Evolutionary conservation across 768 basidiomycete species (phyloP).

Genomic region (Cyclocybe aegerita): DNA sequence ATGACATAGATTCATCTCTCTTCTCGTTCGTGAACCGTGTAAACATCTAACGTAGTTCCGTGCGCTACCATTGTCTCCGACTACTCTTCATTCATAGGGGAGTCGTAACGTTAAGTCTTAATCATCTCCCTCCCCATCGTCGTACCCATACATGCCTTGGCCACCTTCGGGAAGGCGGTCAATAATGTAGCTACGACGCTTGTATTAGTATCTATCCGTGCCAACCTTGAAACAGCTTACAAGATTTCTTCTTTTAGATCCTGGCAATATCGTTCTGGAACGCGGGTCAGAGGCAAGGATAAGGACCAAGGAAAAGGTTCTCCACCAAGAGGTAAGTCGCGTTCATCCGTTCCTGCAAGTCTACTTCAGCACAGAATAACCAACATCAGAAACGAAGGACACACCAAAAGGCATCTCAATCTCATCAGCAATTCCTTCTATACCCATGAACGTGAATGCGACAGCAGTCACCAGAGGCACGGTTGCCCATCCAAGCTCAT

Average conservation of each 20-base stretch:
- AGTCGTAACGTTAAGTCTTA: constrained; percentile 23
- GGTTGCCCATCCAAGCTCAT: constrained; percentile 80
- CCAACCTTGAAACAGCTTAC: constrained; percentile 39
- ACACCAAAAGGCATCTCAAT: constrained; percentile 94
- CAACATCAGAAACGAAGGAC: constrained; percentile 14
- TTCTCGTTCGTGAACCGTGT: background rate
- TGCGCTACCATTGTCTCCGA: background rate
- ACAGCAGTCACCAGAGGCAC: constrained; percentile 85
- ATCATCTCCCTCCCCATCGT: constrained; percentile 83
- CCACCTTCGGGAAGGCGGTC: constrained; percentile 73
- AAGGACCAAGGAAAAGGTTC: constrained; percentile 10
- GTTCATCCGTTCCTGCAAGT: constrained; percentile 51
- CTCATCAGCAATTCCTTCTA: constrained; percentile 94
- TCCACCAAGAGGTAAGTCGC: constrained; percentile 75
- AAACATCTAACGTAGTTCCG: too few species aligned
- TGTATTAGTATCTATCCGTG: constrained; percentile 8
- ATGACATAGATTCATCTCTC: background rate
- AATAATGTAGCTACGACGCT: constrained; percentile 59
- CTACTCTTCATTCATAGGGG: background rate
- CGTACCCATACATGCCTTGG: constrained; percentile 67
- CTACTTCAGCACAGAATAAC: background rate
- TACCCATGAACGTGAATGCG: constrained; percentile 90
- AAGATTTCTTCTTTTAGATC: constrained; percentile 85
- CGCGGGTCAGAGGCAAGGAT: background rate
- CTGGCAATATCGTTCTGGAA: constrained; percentile 75